phyloP scores from a whole-genome alignment of 202 grass and related monocot genomes.

The Eragrostis tef region DNA sequence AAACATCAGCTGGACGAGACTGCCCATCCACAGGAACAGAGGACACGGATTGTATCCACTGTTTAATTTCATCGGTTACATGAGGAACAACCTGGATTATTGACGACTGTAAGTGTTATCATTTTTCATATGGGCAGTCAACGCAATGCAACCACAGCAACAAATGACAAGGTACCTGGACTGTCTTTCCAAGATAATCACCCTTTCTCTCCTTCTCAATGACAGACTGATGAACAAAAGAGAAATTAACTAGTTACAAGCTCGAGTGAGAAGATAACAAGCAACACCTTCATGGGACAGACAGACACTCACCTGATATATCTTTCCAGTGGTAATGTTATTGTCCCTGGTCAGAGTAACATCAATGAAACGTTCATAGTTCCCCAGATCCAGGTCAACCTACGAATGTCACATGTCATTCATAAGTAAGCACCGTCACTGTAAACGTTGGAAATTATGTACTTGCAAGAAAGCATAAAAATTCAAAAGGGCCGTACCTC shows the following conservation, averaged over 20 bases:
- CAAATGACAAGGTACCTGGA: slow-evolving; percentile 64
- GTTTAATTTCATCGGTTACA: slow-evolving; percentile 95
- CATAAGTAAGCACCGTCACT: slow-evolving; percentile 2
- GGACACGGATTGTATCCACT: slow-evolving; percentile 87
- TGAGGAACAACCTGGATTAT: slow-evolving; percentile 87
- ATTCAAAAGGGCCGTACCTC: slow-evolving; percentile 60
- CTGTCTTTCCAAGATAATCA: slow-evolving; percentile 95
- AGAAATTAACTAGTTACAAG: slow-evolving; percentile 28
- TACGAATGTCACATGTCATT: slow-evolving; percentile 43
- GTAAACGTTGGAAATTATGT: not conserved
- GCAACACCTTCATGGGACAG: not conserved
- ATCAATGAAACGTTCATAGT: slow-evolving; percentile 97
- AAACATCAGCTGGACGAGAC: slow-evolving; percentile 73
- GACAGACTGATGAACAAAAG: slow-evolving; percentile 75
- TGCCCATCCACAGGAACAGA: slow-evolving; percentile 87
- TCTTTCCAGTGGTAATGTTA: slow-evolving; percentile 96
- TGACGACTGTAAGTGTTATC: slow-evolving; percentile 24
- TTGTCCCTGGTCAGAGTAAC: slow-evolving; percentile 84
- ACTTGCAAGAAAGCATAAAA: slow-evolving; percentile 19
- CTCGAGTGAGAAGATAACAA: slow-evolving; percentile 18
- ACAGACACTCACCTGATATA: slow-evolving; percentile 89
- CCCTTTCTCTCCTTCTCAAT: slow-evolving; percentile 97
- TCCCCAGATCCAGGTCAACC: slow-evolving; percentile 96
- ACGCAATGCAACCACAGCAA: slow-evolving; percentile 20
- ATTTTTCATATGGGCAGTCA: slow-evolving; percentile 15